Evolutionary conservation across 2,329 filamentous ascomycete genomes (phyloP), one percentile per base, ranked within the genome.

Genomic region (Capronia americana): DNA sequence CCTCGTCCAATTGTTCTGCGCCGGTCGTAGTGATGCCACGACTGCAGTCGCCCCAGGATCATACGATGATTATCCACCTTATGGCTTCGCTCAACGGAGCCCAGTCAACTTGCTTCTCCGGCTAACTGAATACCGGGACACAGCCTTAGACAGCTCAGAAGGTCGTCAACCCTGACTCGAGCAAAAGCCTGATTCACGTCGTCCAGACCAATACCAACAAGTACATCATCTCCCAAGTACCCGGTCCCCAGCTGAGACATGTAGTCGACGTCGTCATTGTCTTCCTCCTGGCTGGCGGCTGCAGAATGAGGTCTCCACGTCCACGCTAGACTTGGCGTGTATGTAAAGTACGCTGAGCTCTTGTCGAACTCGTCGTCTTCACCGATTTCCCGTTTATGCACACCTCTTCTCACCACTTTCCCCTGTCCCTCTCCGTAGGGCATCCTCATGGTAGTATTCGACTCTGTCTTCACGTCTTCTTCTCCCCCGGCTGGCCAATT

Each of bases 311-410:
- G 57, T 32, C 55, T 60, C 77, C 77, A 78, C 10, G 77, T 75
- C 69, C 76, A 80, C 1, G 76, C 75, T 24, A 79, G 75, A 55
- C 76, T 77, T 3, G 78, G 77, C 8, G 78, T 79, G 62, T 80
- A 79, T 0, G 78, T 79, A 63, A 80, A 78, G 24, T 75, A 74
- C 1, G 75, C 77, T 70, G 73, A 75, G 28, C 60, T 64, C 70
- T 73, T 55, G 57, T 67, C 57, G 64, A 24, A 66, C 46, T 54
- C 53, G 28, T 59, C n/a, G 20, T 58, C 41, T 14, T 57, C 11
- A 32, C 17, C 41, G 8, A 34, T 30, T 20, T 51, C 34, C n/a
- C 51, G 20, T 50, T n/a, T 20, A n/a, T 26, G 28, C 30, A 10
- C 5, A 14, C 44, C 57, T 51, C 63, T 24, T 65, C 57, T 48